Evolutionary conservation across 208 protist species (phyloP).

Genomic region (Herpetomonas tarakana): DNA sequence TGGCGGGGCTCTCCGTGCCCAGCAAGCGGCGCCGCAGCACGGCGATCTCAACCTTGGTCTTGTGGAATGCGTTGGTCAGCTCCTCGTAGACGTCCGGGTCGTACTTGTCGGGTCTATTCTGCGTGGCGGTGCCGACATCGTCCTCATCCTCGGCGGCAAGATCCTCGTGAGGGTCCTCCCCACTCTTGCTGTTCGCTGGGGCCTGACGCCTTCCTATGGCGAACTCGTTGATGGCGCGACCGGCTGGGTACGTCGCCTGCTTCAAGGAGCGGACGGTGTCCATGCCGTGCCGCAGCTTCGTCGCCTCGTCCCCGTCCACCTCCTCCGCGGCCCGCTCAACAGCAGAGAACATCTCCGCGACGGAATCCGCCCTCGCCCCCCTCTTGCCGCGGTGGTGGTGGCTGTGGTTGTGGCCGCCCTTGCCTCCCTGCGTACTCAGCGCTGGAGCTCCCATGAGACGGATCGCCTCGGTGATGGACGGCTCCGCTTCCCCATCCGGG

Average conservation of each 20-base stretch:
- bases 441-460: constrained; percentile 79
- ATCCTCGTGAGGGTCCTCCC: not conserved
- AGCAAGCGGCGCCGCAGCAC: constrained; percentile 73
- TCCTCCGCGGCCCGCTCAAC: constrained; percentile 50
- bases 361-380: constrained; percentile 31
- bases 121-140: not conserved
- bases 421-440: constrained; percentile 29
- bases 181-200: constrained; percentile 5
- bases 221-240: constrained; percentile 74
- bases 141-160: not conserved
- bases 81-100: constrained; percentile 55
- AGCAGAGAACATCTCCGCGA: constrained; percentile 41
- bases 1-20: constrained; percentile 62
- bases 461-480: constrained; percentile 86
- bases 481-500: constrained; percentile 53
- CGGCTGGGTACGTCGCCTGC: constrained; percentile 61
- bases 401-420: constrained; percentile 5
- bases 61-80: constrained; percentile 77
- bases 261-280: constrained; percentile 44
- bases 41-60: constrained; percentile 82
- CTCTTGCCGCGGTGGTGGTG: constrained; percentile 16
- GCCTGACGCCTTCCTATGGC: constrained; percentile 50
- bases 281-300: constrained; percentile 56
- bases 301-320: constrained; percentile 67
- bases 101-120: constrained; percentile 16